Evolutionary conservation across 306 rosid genomes (phyloP).

Genomic region (Leucaena leucocephala): DNA sequence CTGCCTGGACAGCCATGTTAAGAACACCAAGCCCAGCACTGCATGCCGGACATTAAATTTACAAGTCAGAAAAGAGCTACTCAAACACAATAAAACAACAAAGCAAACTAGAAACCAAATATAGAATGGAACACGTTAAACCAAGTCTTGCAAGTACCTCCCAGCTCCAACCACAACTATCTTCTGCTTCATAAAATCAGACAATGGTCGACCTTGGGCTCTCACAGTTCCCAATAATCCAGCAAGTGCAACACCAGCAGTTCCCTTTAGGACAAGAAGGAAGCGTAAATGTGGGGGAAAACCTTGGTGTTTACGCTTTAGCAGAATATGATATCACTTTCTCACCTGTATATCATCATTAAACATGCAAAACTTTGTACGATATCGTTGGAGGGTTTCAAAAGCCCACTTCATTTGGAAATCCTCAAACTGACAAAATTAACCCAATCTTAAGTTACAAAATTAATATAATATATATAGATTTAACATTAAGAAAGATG

Average conservation of each 20-base stretch:
- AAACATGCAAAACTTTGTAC: slow-evolving; percentile 91
- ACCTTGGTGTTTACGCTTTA: slow-evolving; percentile 21
- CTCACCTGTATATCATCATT: slow-evolving; percentile 98
- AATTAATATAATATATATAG: slow-evolving; percentile 29
- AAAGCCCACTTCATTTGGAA: slow-evolving; percentile 99
- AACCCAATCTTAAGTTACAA: slow-evolving; percentile 43
- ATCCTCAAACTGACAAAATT: slow-evolving; percentile 84
- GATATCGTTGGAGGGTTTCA: slow-evolving; percentile 91
- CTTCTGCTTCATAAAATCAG: slow-evolving; percentile 85
- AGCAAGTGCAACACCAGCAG: slow-evolving; percentile 99
- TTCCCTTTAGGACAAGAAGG: slow-evolving; percentile 67
- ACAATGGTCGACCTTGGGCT: slow-evolving; percentile 89
- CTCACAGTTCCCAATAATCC: slow-evolving; percentile 94
- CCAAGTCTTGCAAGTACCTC: slow-evolving; percentile 61
- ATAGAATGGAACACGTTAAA: slow-evolving; percentile 25
- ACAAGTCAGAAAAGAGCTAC: slow-evolving; percentile 34
- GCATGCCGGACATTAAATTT: slow-evolving; percentile 40
- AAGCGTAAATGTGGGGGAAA: slow-evolving; percentile 21
- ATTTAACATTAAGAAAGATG: slow-evolving; percentile 29
- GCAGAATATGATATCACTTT: slow-evolving; percentile 33
- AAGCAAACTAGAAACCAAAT: slow-evolving; percentile 32
- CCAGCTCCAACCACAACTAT: slow-evolving; percentile 99
- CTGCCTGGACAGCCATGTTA: slow-evolving; percentile 79
- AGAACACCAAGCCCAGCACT: slow-evolving; percentile 99
- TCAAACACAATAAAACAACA: slow-evolving; percentile 35